These are phyloP conservation scores for Aspergillus saccharolyticus DNA, from an alignment of 495 filamentous ascomycete species.

Conservation along the genomic window DNA sequence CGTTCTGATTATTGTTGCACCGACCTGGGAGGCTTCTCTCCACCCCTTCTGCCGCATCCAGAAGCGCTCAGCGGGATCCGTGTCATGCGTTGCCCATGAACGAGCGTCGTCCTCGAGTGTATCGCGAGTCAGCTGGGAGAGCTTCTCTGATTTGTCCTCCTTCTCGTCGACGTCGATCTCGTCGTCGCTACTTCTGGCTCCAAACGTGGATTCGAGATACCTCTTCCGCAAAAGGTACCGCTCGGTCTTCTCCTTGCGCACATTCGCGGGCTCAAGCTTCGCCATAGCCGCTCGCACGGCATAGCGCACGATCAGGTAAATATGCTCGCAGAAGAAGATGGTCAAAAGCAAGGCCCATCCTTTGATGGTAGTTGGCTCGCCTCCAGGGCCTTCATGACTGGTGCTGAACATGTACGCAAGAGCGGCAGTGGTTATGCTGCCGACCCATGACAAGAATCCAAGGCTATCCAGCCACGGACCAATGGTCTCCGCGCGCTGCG, in stretches of 20 bases:
- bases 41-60: slow-evolving; percentile 64
- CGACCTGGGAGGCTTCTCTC: slow-evolving; percentile 55
- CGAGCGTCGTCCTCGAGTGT: slow-evolving; percentile 67
- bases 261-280: slow-evolving; percentile 80
- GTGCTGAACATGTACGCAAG: slow-evolving; percentile 84
- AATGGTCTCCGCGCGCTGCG: slow-evolving; percentile 84
- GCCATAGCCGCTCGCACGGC: slow-evolving; percentile 62
- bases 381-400: slow-evolving; percentile 52
- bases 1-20: slow-evolving; percentile 50
- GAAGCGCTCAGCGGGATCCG: slow-evolving; percentile 58
- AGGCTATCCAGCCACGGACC: slow-evolving; percentile 90
- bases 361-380: slow-evolving; percentile 56
- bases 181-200: slow-evolving; percentile 29
- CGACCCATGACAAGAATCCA: slow-evolving; percentile 86
- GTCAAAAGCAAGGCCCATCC: slow-evolving; percentile 80
- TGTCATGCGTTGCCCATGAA: slow-evolving; percentile 43
- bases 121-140: slow-evolving; percentile 35
- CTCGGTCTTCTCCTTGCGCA: slow-evolving; percentile 74
- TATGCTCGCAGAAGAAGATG: slow-evolving; percentile 81
- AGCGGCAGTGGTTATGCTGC: slow-evolving; percentile 77
- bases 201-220: slow-evolving; percentile 51
- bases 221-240: slow-evolving; percentile 68
- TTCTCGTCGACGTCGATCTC: slow-evolving; percentile 14
- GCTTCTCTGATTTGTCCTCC: slow-evolving; percentile 11
- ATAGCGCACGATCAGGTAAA: slow-evolving; percentile 70